Evolutionary conservation across 768 basidiomycete species (phyloP).

Genomic region (Lentinus tigrinus): DNA sequence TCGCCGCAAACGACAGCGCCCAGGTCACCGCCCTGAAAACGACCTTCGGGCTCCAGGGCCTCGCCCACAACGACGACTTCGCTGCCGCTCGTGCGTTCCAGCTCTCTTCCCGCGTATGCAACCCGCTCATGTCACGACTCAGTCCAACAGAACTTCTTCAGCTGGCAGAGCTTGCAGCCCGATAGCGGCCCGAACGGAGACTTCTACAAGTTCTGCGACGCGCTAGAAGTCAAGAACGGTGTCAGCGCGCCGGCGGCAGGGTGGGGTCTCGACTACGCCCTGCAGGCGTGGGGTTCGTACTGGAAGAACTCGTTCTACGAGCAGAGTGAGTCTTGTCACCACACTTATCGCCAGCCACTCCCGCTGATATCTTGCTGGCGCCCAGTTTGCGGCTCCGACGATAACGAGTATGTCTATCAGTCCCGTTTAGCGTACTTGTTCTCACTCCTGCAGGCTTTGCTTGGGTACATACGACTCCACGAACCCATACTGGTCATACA

Average conservation of each 20-base stretch:
- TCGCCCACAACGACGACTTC: conserved; percentile 62
- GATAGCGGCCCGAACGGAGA: conserved; percentile 39
- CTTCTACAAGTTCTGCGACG: conserved; percentile 62
- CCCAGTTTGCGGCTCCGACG: conserved; percentile 48
- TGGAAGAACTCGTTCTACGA: conserved; percentile 46
- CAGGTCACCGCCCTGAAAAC: conserved; percentile 54
- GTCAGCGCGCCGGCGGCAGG: conserved; percentile 45
- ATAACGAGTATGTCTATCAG: conserved; percentile 42
- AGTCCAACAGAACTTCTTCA: conserved; percentile 47
- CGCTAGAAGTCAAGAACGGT: conserved; percentile 58
- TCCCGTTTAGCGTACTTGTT: background rate
- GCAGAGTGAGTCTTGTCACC: conserved; percentile 36
- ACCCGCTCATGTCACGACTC: background rate
- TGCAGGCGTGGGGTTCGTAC: conserved; percentile 55
- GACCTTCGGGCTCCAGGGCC: conserved; percentile 50
- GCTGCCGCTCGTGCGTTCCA: conserved; percentile 45
- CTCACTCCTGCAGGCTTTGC: conserved; percentile 24
- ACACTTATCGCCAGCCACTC: background rate
- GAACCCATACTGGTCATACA: conserved; percentile 49
- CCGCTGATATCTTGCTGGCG: background rate
- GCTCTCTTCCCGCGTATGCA: background rate
- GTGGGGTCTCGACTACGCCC: conserved; percentile 58
- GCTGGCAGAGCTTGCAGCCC: conserved; percentile 62
- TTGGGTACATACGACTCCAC: conserved; percentile 39
- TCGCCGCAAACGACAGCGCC: conserved; percentile 38